These are phyloP conservation scores for Arthrobotrys pseudoclavata DNA, from an alignment of 2,329 filamentous ascomycete genomes.

Conservation along the genomic window DNA sequence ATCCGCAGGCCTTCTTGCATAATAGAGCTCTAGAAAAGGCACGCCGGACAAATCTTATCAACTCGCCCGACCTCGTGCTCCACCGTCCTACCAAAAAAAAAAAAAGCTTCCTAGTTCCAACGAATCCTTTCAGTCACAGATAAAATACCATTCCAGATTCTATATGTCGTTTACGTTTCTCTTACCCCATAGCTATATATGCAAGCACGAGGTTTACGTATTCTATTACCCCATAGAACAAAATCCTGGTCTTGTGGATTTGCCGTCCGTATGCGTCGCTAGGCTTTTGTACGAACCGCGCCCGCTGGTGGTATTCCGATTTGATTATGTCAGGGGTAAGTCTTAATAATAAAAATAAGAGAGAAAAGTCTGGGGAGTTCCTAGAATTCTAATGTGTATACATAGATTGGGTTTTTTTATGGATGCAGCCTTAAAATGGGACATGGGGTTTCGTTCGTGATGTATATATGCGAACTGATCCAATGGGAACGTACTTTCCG, in stretches of 20 bases:
- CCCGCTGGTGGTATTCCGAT: conserved; percentile 2
- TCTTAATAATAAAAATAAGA: conserved; percentile 9
- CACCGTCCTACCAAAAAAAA: conserved; percentile 7
- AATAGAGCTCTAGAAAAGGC: conserved; percentile 1
- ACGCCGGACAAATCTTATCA: background rate
- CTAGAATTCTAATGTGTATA: conserved; percentile 4
- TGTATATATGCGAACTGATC: background rate
- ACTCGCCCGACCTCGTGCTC: background rate
- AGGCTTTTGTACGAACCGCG: conserved; percentile 5
- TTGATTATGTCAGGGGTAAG: conserved; percentile 35
- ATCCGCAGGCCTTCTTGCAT: conserved; percentile 18
- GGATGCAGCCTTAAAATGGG: conserved; percentile 50
- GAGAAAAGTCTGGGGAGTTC: conserved; percentile 9
- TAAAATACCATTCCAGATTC: conserved; percentile 14
- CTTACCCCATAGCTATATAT: conserved; percentile 53
- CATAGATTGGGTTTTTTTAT: conserved; percentile 1
- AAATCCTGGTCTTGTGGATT: background rate
- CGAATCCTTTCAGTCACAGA: background rate
- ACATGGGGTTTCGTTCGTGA: conserved; percentile 7
- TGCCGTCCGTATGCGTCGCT: conserved; percentile 56
- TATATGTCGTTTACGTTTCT: conserved; percentile 52
- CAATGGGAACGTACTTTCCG: conserved; percentile 34
- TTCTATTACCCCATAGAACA: conserved; percentile 56
- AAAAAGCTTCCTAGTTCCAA: background rate
- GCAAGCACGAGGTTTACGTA: conserved; percentile 48